These are phyloP conservation scores for Prinsepia uniflora DNA, from an alignment of 306 rosid genomes.

Conservation along the genomic window DNA sequence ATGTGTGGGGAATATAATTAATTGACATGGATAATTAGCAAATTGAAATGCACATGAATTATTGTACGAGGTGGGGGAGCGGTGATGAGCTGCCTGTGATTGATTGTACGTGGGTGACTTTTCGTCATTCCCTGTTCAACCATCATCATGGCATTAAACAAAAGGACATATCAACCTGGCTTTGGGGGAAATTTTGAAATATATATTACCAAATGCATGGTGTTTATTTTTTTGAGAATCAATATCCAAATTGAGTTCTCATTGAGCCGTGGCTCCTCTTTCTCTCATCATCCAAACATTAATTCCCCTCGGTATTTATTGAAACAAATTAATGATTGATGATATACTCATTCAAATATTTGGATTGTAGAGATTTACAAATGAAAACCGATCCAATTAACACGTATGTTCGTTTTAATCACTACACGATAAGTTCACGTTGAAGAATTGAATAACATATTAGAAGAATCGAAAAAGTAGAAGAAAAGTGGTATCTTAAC, in stretches of 20 bases:
- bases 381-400: too few species aligned
- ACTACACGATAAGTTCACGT: too few species aligned
- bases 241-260: neutral
- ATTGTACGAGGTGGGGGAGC: slow-evolving; percentile 8
- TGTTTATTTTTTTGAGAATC: neutral
- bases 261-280: neutral
- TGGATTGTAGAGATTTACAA: neutral
- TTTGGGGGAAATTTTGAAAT: too few species aligned
- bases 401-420: too few species aligned
- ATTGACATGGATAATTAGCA: too few species aligned
- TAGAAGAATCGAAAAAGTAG: too few species aligned
- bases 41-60: too few species aligned
- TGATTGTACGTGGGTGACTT: neutral
- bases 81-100: slow-evolving; percentile 9
- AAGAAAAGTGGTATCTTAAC: too few species aligned
- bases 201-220: neutral
- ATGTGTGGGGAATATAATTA: too few species aligned
- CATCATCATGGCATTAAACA: neutral
- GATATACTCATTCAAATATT: neutral
- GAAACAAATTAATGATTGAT: neutral
- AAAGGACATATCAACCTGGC: neutral
- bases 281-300: neutral
- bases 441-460: too few species aligned
- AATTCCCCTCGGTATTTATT: neutral
- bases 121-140: neutral